Conservation (phyloP, 2,329 filamentous ascomycete species). For the Teratosphaeria gauchensis region DNA sequence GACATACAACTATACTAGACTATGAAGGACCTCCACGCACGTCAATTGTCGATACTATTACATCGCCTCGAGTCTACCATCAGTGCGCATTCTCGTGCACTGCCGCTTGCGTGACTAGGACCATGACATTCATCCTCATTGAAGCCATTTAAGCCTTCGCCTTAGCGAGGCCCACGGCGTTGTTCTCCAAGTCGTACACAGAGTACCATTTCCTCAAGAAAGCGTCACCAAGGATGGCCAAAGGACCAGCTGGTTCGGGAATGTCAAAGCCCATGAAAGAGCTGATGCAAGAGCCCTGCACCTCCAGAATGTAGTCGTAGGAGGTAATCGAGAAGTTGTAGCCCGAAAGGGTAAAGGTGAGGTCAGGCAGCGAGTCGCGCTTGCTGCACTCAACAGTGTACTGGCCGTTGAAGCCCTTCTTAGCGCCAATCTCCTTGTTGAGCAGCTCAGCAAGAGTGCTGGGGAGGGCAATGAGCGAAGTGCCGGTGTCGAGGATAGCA, state of each 20-base stretch:
- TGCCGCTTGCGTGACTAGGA: neutral
- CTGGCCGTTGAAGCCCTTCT: conserved; percentile 96
- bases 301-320: conserved; percentile 91
- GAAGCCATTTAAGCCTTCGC: conserved; percentile 31
- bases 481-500: conserved; percentile 95
- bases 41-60: neutral
- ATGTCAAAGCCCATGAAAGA: conserved; percentile 91
- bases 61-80: neutral
- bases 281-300: conserved; percentile 91
- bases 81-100: neutral
- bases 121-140: neutral
- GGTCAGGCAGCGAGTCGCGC: conserved; percentile 73
- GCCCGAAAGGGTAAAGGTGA: conserved; percentile 82
- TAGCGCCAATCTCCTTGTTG: conserved; percentile 94
- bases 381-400: conserved; percentile 86
- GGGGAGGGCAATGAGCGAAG: conserved; percentile 92
- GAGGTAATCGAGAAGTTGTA: conserved; percentile 86
- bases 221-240: conserved; percentile 87
- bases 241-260: conserved; percentile 75
- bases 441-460: conserved; percentile 85
- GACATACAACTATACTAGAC: neutral
- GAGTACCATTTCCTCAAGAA: conserved; percentile 82
- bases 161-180: conserved; percentile 79
- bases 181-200: conserved; percentile 87
- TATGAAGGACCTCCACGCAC: neutral